Percentiles rank a stretch among this genome's conserved stretches.
Conservation (phyloP, 805 yeast genomes). For the Myxozyma lipomycoides region DNA sequence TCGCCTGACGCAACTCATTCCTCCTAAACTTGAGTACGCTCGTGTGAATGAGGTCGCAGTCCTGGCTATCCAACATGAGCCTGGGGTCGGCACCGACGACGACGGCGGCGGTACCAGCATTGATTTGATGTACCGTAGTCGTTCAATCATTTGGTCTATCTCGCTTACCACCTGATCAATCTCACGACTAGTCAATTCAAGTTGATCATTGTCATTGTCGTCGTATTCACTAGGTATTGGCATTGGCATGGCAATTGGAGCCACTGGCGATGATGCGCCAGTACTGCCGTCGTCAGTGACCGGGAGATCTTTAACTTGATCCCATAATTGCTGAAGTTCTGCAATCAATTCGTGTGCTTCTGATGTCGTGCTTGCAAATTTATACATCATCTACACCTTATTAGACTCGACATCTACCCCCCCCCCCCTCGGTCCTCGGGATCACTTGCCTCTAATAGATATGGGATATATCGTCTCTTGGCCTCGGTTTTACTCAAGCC, state of each 20-base stretch:
- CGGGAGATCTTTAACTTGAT: slow-evolving; percentile 54
- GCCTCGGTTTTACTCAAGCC: slow-evolving; percentile 70
- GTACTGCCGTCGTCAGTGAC: slow-evolving; percentile 26
- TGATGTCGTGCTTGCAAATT: slow-evolving; percentile 61
- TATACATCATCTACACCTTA: slow-evolving; percentile 54
- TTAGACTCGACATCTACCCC: too few species aligned
- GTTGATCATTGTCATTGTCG: too few species aligned
- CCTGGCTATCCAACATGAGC: too few species aligned
- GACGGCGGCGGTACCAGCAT: too few species aligned
- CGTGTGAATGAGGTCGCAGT: too few species aligned
- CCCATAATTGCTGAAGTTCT: slow-evolving; percentile 73
- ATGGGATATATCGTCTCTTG: slow-evolving; percentile 63
- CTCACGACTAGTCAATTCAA: too few species aligned
- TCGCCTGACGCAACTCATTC: too few species aligned
- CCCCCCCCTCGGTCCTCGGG: too few species aligned
- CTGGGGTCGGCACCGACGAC: too few species aligned
- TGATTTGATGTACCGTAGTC: slow-evolving; percentile 2
- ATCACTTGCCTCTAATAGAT: slow-evolving; percentile 50
- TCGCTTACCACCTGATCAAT: background rate
- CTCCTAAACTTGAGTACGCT: too few species aligned
- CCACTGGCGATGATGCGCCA: too few species aligned
- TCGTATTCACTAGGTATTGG: background rate
- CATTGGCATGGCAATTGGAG: background rate
- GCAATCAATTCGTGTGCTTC: slow-evolving; percentile 62
- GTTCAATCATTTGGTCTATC: slow-evolving; percentile 4